Conservation (phyloP, 2,329 filamentous ascomycete species). For the Aspergillus jensenii region DNA sequence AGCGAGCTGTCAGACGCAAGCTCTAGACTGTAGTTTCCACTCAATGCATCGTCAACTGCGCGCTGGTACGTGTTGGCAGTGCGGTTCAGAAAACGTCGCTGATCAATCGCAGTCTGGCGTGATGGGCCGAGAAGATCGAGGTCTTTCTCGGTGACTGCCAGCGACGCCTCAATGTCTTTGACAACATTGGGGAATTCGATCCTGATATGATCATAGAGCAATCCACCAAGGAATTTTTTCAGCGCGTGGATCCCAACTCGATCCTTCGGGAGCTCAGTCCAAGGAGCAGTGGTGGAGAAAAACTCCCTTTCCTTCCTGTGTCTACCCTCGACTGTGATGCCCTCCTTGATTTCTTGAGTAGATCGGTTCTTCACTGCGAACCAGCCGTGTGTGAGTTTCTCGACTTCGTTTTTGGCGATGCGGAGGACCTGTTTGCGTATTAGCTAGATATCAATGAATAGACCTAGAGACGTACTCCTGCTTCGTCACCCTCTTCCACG, state of each 20-base stretch:
- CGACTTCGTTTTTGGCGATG: conserved; percentile 15
- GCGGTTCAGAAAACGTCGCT: conserved; percentile 19
- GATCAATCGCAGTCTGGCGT: conserved; percentile 15
- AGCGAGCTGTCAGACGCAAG: background rate
- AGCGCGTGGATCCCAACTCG: conserved; percentile 19
- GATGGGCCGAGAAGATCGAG: conserved; percentile 17
- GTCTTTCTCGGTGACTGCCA: conserved; percentile 23
- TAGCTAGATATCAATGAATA: background rate
- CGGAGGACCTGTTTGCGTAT: conserved; percentile 12
- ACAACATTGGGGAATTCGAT: conserved; percentile 18
- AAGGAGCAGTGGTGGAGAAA: conserved; percentile 13
- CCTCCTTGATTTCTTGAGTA: conserved; percentile 23
- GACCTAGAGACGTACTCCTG: conserved; percentile 9
- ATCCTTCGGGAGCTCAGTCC: conserved; percentile 18
- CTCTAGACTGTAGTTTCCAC: conserved; percentile 13
- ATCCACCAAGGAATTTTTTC: conserved; percentile 17
- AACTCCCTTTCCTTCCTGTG: conserved; percentile 17
- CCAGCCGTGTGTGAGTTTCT: conserved; percentile 26
- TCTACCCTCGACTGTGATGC: conserved; percentile 33
- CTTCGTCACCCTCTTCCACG: conserved; percentile 26
- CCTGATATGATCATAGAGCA: conserved; percentile 25
- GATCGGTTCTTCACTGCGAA: conserved; percentile 27
- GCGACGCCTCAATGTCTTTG: conserved; percentile 14
- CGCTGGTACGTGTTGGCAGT: conserved; percentile 15
- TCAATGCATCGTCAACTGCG: conserved; percentile 14